phyloP scores from a whole-genome alignment of 768 basidiomycete species.

The Calvatia gigantea region DNA sequence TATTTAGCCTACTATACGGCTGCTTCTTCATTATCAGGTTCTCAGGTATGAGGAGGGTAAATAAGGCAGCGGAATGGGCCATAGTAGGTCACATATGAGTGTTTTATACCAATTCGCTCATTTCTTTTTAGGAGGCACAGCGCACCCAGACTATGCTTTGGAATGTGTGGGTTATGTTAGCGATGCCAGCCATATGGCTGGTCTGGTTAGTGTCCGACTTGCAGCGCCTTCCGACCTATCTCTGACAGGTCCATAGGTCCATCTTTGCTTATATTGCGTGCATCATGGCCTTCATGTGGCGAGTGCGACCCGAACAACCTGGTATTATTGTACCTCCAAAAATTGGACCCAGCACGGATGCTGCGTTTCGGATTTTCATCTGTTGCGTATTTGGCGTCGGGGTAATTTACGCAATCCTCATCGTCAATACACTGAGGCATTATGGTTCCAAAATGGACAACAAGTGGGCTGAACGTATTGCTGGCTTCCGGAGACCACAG shows the following conservation, averaged over 20 bases:
- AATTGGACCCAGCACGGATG: not conserved
- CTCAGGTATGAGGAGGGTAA: conserved; percentile 56
- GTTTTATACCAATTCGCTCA: not conserved
- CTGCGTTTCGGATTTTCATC: conserved; percentile 37
- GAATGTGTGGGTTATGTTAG: conserved; percentile 50
- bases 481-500: conserved; percentile 11
- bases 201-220: conserved; percentile 7
- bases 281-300: conserved; percentile 26
- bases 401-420: conserved; percentile 47
- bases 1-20: conserved; percentile 59
- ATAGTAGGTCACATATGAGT: conserved; percentile 34
- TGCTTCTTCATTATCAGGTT: conserved; percentile 64
- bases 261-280: conserved; percentile 22
- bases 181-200: conserved; percentile 15
- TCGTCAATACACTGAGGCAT: conserved; percentile 46
- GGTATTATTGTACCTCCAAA: not conserved
- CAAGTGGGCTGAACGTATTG: conserved; percentile 22
- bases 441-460: conserved; percentile 41
- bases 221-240: not conserved
- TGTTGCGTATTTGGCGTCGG: conserved; percentile 49
- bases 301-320: conserved; percentile 9
- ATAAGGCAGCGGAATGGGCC: conserved; percentile 59
- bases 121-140: conserved; percentile 43
- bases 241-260: conserved; percentile 17
- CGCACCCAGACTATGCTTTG: conserved; percentile 29